Evolutionary conservation across 23 red algal genomes (phyloP), one percentile per base, ranked within the genome.

Genomic region (Chondrus crispus): DNA sequence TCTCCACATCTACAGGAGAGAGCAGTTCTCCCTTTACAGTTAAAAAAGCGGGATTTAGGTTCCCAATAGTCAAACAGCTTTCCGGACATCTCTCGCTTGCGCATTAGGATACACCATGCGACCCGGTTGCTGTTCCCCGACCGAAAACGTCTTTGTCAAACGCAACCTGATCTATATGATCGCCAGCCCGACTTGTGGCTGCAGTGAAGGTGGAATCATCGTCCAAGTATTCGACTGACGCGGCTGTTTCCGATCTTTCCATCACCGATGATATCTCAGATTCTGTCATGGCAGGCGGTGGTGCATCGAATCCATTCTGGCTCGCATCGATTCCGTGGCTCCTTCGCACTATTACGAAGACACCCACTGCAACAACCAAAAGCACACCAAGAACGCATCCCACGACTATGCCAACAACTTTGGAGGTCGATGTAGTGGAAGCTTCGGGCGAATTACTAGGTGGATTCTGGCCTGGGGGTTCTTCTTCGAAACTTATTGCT

Each of bases 151-250:
- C 84, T 52, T 77, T 88, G 3, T 68, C 84, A 88, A 68, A 74
- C 22, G 84, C 66, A 62, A 88, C 64, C 64, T 88, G 84, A 37
- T 88, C 84, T 8, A 66, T 38, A 20, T 88, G 37, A 12, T 88
- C 84, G n/a, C 84, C 84, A 13, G 84, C 84, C 5, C 84, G 84
- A 46, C 84, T 88, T 1, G 84, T 88, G 13, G 84, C 84, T 38
- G 84, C 84, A 14, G 84, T 88, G 53, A 75, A 88, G 13, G 84
- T 88, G n/a, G 84, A 88, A 47, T 88, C 84, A 58, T 88, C 84
- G 48, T 88, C 84, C 68, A 88, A 43, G 57, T 88, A 88, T 45
- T 88, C 84, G 28, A 88, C 62, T 18, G 84, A 88, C 10, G 84
- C 84, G 8, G 62, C 84, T 9, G 70, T 74, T 53, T 88, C 84